These are phyloP conservation scores for Pyrenochaeta sp. DNA, from an alignment of 2,329 filamentous ascomycete genomes.

Conservation along the genomic window DNA sequence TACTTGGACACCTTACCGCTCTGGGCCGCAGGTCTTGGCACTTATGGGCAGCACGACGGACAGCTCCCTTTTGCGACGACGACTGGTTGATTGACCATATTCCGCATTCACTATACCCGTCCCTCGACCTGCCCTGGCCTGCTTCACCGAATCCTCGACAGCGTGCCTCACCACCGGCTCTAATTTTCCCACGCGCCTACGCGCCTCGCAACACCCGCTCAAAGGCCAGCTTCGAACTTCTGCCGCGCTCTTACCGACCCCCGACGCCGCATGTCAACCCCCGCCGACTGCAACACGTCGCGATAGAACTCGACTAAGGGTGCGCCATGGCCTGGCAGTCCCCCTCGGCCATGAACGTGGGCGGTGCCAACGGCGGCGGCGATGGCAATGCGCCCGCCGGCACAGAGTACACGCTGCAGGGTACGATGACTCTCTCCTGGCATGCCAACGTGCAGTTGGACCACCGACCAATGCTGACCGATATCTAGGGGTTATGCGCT, in stretches of 20 bases:
- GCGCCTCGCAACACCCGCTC: slow-evolving; percentile 26
- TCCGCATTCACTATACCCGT: slow-evolving; percentile 2
- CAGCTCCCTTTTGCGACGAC: slow-evolving; percentile 23
- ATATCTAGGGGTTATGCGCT: slow-evolving; percentile 99
- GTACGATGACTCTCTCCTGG: slow-evolving; percentile 49
- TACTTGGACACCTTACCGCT: slow-evolving; percentile 1
- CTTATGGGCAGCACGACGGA: slow-evolving; percentile 10
- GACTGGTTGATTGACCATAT: slow-evolving; percentile 1
- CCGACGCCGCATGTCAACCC: slow-evolving; percentile 39
- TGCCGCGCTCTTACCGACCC: slow-evolving; percentile 29
- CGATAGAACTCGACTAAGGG: slow-evolving; percentile 25
- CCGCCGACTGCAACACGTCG: slow-evolving; percentile 31
- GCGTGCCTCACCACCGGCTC: background rate
- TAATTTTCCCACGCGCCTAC: slow-evolving; percentile 6
- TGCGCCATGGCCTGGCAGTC: slow-evolving; percentile 74
- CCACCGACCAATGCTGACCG: slow-evolving; percentile 29
- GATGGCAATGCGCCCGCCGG: slow-evolving; percentile 62
- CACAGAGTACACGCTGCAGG: slow-evolving; percentile 76
- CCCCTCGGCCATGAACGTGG: slow-evolving; percentile 67
- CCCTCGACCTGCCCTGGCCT: slow-evolving; percentile 1
- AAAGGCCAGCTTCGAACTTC: slow-evolving; percentile 28
- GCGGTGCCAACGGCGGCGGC: slow-evolving; percentile 58
- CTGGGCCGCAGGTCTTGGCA: slow-evolving; percentile 11
- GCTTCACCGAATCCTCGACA: background rate
- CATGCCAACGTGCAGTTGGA: slow-evolving; percentile 9